Conservation (phyloP, 2,329 filamentous ascomycete genomes). For the Epichloe sibirici region DNA sequence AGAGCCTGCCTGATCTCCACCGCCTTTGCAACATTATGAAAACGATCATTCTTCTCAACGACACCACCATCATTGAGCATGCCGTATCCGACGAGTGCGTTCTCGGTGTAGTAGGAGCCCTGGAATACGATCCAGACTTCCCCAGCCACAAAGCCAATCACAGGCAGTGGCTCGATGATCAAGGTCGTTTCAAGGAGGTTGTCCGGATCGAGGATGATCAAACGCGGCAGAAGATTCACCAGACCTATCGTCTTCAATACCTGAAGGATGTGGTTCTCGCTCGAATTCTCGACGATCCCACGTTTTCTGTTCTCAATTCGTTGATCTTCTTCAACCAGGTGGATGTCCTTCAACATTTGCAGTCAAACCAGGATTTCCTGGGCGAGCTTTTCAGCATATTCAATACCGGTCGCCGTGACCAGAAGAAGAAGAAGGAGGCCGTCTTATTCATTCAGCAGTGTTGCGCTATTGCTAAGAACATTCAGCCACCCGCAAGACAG, state of each 20-base stretch:
- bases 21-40: conserved; percentile 97
- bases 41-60: conserved; percentile 84
- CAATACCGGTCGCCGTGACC: conserved; percentile 47
- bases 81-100: conserved; percentile 84
- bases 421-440: conserved; percentile 76
- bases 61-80: conserved; percentile 87
- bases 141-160: conserved; percentile 97
- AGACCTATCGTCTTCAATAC: conserved; percentile 91
- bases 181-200: conserved; percentile 90
- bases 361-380: conserved; percentile 65
- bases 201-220: conserved; percentile 76
- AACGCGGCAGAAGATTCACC: conserved; percentile 84
- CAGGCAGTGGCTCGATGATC: conserved; percentile 78
- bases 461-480: conserved; percentile 83
- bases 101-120: conserved; percentile 81
- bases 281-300: conserved; percentile 91
- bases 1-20: conserved; percentile 77
- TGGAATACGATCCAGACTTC: conserved; percentile 98
- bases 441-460: conserved; percentile 96
- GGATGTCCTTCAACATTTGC: conserved; percentile 92
- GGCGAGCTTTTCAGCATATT: conserved; percentile 85
- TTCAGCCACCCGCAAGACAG: conserved; percentile 72
- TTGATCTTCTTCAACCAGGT: conserved; percentile 99
- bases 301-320: conserved; percentile 93
- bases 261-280: conserved; percentile 97